phyloP scores from a whole-genome alignment of 75 land plant genomes.

The Ceratopteris richardii region DNA sequence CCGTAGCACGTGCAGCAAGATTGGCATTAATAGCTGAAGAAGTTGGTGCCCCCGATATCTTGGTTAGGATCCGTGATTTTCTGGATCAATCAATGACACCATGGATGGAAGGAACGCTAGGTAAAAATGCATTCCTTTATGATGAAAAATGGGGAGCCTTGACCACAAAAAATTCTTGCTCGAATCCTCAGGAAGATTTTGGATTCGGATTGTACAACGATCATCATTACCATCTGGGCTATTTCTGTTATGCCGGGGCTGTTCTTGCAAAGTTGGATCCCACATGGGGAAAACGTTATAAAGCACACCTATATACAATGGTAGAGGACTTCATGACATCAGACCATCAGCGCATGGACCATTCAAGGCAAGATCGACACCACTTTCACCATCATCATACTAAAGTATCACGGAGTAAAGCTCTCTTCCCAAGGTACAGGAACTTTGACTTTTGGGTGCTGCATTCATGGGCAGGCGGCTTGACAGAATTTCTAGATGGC shows the following conservation, averaged over 20 bases:
- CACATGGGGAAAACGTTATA: conserved; percentile 14
- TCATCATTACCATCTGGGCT: conserved; percentile 32
- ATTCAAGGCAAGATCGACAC: too few relatives aligned
- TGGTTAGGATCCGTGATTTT: conserved; percentile 37
- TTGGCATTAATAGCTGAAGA: conserved; percentile 88
- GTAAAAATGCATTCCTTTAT: conserved; percentile 15
- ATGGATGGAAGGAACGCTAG: conserved; percentile 32
- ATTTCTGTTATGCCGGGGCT: conserved; percentile 30
- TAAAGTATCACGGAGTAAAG: not conserved
- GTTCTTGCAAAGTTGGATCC: conserved; percentile 29
- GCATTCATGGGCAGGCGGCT: conserved; percentile 94
- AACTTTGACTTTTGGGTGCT: conserved; percentile 76
- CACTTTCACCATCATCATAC: too few relatives aligned
- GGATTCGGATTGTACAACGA: conserved; percentile 28
- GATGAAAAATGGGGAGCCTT: conserved; percentile 27
- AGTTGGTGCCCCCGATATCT: conserved; percentile 30
- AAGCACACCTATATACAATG: conserved; percentile 19
- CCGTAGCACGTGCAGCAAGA: conserved; percentile 76
- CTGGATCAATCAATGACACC: conserved; percentile 31
- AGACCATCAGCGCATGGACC: not conserved
- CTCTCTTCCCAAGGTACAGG: conserved; percentile 51
- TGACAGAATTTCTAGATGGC: conserved; percentile 82
- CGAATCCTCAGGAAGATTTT: too few relatives aligned
- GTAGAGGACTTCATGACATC: conserved; percentile 22
- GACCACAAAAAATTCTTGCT: too few relatives aligned